Conservation (phyloP, 257 asterid species). For the Mentha longifolia region DNA sequence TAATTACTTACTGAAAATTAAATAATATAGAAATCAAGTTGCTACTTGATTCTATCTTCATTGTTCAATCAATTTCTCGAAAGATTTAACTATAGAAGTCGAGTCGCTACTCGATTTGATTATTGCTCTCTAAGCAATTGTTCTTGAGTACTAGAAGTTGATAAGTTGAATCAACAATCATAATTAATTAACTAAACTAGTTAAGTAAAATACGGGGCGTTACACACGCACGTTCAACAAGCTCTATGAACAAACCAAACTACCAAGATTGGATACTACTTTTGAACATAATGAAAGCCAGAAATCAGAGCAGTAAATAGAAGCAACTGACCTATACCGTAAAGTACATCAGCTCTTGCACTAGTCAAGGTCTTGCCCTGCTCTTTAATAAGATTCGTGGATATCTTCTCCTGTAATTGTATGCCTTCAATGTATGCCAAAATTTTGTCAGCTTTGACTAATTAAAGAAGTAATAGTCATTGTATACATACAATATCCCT, state of each 20-base stretch:
- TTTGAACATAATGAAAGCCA: constrained; percentile 6
- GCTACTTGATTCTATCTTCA: too few species aligned
- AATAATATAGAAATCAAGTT: too few species aligned
- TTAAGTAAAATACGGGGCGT: too few species aligned
- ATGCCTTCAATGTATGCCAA: constrained; percentile 27
- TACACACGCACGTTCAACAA: constrained; percentile 55
- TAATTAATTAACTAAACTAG: too few species aligned
- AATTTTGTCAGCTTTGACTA: constrained; percentile 4
- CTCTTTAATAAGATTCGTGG: constrained; percentile 43
- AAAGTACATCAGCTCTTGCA: constrained; percentile 48
- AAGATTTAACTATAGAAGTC: too few species aligned
- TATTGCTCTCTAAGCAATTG: too few species aligned
- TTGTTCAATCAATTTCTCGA: too few species aligned
- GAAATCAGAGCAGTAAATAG: not conserved
- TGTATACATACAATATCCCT: constrained; percentile 48
- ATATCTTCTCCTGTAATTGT: constrained; percentile 46
- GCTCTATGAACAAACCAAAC: constrained; percentile 41
- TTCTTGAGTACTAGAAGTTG: too few species aligned
- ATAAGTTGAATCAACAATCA: too few species aligned
- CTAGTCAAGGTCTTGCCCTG: constrained; percentile 48
- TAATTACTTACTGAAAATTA: too few species aligned
- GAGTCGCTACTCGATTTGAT: too few species aligned
- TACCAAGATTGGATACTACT: constrained; percentile 20
- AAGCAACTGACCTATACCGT: constrained; percentile 48
- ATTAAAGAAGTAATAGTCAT: constrained; percentile 1